Evolutionary conservation across 441 rosid species (phyloP).

Genomic region (Gossypium davidsonii): DNA sequence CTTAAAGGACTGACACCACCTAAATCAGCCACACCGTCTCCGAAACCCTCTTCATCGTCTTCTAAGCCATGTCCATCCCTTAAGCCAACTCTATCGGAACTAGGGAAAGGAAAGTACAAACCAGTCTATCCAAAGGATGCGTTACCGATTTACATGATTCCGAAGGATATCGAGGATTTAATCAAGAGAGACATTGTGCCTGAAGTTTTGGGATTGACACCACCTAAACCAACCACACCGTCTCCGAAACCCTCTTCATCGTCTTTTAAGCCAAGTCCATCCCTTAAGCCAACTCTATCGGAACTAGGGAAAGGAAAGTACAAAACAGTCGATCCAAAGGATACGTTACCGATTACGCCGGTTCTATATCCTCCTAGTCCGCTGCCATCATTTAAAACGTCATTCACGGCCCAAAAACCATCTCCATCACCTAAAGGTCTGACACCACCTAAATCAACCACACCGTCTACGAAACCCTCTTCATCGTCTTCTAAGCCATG

Average conservation of each 20-base stretch:
- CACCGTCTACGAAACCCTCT: background rate
- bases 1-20: background rate
- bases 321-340: constrained; percentile 9
- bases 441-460: background rate
- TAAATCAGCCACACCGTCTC: too few species aligned
- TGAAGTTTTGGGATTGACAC: too few species aligned
- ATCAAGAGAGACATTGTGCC: too few species aligned
- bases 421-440: background rate
- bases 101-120: too few species aligned
- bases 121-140: too few species aligned
- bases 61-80: too few species aligned
- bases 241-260: background rate
- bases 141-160: too few species aligned
- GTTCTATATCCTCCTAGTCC: background rate
- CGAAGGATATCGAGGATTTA: too few species aligned
- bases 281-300: constrained; percentile 20
- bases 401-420: background rate
- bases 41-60: too few species aligned
- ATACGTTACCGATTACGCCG: constrained; percentile 2
- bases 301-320: constrained; percentile 3
- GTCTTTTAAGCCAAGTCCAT: background rate
- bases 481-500: background rate
- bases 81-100: too few species aligned
- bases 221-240: background rate
- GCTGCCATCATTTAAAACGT: background rate